Evolutionary conservation across 371 early-diverging fungal genomes (phyloP).

Genomic region (Mucor indicus): DNA sequence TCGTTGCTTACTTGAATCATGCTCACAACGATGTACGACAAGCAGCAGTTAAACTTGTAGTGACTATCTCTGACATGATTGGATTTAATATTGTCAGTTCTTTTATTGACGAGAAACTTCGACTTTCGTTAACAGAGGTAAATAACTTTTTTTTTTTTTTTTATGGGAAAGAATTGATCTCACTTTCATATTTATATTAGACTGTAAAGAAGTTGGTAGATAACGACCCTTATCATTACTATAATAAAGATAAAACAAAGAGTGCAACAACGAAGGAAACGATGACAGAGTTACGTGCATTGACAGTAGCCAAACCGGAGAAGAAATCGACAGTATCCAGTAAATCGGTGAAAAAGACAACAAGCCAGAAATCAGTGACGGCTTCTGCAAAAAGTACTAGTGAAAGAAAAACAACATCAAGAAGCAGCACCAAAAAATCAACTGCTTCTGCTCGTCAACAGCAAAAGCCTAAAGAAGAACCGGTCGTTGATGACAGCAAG

Average conservation of each 20-base stretch:
- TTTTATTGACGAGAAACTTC: slow-evolving; percentile 28
- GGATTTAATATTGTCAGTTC: slow-evolving; percentile 30
- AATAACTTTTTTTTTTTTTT: neutral
- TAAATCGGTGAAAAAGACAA: slow-evolving; percentile 1
- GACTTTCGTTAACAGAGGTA: slow-evolving; percentile 27
- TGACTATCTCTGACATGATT: slow-evolving; percentile 43
- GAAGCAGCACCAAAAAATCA: no score
- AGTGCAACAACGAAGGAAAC: slow-evolving; percentile 7
- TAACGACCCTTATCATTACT: slow-evolving; percentile 4
- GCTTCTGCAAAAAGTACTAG: neutral
- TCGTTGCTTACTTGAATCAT: slow-evolving; percentile 60
- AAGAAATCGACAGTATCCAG: slow-evolving; percentile 7
- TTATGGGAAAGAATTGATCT: no score
- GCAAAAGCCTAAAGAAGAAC: no score
- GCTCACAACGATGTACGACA: slow-evolving; percentile 67
- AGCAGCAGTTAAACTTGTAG: slow-evolving; percentile 58
- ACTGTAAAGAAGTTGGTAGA: slow-evolving; percentile 31
- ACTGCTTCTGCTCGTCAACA: no score
- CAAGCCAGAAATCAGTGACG: no score
- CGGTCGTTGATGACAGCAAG: no score
- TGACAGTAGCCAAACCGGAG: slow-evolving; percentile 9
- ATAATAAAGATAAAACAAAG: slow-evolving; percentile 11
- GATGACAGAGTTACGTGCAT: slow-evolving; percentile 14
- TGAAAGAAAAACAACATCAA: neutral
- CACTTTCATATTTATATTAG: slow-evolving; percentile 3